Conservation (phyloP, 768 basidiomycete genomes). For the Tulasnella sp. region DNA sequence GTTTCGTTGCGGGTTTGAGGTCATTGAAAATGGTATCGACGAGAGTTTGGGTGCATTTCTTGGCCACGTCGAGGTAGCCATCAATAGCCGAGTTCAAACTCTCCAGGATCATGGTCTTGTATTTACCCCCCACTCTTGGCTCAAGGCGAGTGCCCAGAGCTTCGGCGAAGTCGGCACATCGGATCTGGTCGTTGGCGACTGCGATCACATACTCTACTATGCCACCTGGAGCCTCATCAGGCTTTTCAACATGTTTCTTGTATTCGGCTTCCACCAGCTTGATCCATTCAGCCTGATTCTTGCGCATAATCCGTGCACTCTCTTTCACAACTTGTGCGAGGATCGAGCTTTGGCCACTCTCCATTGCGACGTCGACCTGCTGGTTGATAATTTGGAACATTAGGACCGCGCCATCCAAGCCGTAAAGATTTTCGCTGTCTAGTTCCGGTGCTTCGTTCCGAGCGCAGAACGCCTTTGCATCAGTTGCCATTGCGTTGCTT, state of each 20-base stretch:
- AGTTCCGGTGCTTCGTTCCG: slow-evolving; percentile 84
- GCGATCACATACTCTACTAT: slow-evolving; percentile 95
- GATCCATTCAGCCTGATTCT: slow-evolving; percentile 84
- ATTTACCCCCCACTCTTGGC: slow-evolving; percentile 89
- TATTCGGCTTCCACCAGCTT: slow-evolving; percentile 77
- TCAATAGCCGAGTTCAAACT: slow-evolving; percentile 94
- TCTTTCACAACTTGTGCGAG: slow-evolving; percentile 87
- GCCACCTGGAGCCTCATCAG: slow-evolving; percentile 81
- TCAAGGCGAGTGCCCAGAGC: slow-evolving; percentile 80
- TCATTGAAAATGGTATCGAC: slow-evolving; percentile 96
- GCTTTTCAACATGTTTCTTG: slow-evolving; percentile 83
- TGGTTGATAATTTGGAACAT: slow-evolving; percentile 98
- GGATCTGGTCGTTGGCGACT: slow-evolving; percentile 95
- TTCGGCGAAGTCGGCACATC: slow-evolving; percentile 91
- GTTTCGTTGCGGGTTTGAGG: slow-evolving; percentile 78
- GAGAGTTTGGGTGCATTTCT: slow-evolving; percentile 91
- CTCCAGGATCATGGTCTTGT: slow-evolving; percentile 74
- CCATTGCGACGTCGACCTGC: slow-evolving; percentile 89
- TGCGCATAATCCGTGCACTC: slow-evolving; percentile 81
- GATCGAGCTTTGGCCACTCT: slow-evolving; percentile 93
- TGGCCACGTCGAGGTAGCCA: slow-evolving; percentile 96
- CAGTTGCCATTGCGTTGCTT: slow-evolving; percentile 86
- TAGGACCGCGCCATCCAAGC: slow-evolving; percentile 87
- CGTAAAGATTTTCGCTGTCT: slow-evolving; percentile 84
- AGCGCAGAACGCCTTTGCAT: slow-evolving; percentile 75